These are phyloP conservation scores for Candida labiduridarum DNA, from an alignment of 1,139 yeast species.

Conservation along the genomic window DNA sequence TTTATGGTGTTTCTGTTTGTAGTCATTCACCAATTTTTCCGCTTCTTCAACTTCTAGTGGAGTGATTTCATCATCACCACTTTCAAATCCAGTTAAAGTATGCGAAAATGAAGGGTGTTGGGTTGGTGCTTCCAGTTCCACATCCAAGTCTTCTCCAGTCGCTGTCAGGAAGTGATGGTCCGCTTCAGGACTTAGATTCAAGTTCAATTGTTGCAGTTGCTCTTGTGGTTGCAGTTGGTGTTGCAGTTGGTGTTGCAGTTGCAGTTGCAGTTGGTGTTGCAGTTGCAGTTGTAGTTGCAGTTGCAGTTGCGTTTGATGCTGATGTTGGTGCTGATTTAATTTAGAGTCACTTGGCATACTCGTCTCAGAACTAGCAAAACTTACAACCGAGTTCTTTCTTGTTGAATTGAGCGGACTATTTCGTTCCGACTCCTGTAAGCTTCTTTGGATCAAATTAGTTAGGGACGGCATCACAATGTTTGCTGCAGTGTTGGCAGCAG, in stretches of 20 bases:
- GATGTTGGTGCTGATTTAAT: constrained; percentile 8
- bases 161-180: neutral
- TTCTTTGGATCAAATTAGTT: constrained; percentile 42
- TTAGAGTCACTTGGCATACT: constrained; percentile 25
- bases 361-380: constrained; percentile 48
- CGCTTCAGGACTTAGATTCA: neutral
- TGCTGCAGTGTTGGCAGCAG: constrained; percentile 55
- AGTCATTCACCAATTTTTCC: constrained; percentile 37
- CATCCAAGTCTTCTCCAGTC: neutral
- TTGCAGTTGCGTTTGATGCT: neutral
- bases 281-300: constrained; percentile 4
- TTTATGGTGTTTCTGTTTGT: constrained; percentile 27
- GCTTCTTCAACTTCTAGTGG: constrained; percentile 38
- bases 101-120: constrained; percentile 16
- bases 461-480: constrained; percentile 51
- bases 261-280: neutral
- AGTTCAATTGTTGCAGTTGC: neutral
- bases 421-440: constrained; percentile 33
- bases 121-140: constrained; percentile 7
- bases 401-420: constrained; percentile 35
- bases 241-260: neutral
- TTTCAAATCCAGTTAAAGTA: constrained; percentile 12
- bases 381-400: constrained; percentile 50
- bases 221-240: constrained; percentile 8
- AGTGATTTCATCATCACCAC: constrained; percentile 16